phyloP scores from a whole-genome alignment of 2,329 filamentous ascomycete species.

The Beauveria medogensis region DNA sequence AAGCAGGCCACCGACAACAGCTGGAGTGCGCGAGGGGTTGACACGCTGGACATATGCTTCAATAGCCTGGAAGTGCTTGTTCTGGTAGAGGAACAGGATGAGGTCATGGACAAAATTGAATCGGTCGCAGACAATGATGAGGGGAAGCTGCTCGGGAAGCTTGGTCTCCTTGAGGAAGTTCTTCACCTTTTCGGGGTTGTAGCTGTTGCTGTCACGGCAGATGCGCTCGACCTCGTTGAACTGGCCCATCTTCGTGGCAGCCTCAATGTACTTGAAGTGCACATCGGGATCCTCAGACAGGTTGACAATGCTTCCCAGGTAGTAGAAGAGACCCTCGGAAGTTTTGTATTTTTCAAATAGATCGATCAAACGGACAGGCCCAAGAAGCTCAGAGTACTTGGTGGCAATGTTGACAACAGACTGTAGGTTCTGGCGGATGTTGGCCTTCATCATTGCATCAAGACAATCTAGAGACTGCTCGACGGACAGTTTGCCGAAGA shows the following conservation, averaged over 20 bases:
- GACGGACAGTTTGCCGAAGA: slow-evolving; percentile 90
- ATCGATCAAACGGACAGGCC: slow-evolving; percentile 79
- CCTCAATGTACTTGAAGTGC: slow-evolving; percentile 98
- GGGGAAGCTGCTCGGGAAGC: slow-evolving; percentile 81
- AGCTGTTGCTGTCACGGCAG: slow-evolving; percentile 84
- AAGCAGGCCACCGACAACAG: slow-evolving; percentile 84
- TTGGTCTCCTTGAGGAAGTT: slow-evolving; percentile 98
- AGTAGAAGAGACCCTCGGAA: slow-evolving; percentile 94
- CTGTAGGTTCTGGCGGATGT: slow-evolving; percentile 95
- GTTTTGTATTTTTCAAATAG: slow-evolving; percentile 97
- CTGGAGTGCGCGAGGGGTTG: slow-evolving; percentile 83
- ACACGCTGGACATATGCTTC: slow-evolving; percentile 97
- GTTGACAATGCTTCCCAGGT: slow-evolving; percentile 96
- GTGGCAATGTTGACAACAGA: slow-evolving; percentile 92
- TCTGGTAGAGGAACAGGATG: slow-evolving; percentile 95
- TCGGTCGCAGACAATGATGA: slow-evolving; percentile 98
- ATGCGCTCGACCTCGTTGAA: slow-evolving; percentile 95
- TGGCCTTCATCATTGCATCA: slow-evolving; percentile 91
- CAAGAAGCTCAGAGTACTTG: slow-evolving; percentile 94
- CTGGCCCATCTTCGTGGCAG: slow-evolving; percentile 87
- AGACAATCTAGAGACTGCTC: slow-evolving; percentile 91
- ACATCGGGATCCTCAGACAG: slow-evolving; percentile 92
- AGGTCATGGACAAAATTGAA: slow-evolving; percentile 98
- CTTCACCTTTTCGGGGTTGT: slow-evolving; percentile 93
- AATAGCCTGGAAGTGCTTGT: slow-evolving; percentile 98